Conservation (phyloP, 345 rosid genomes). For the Luvunga scandens region DNA sequence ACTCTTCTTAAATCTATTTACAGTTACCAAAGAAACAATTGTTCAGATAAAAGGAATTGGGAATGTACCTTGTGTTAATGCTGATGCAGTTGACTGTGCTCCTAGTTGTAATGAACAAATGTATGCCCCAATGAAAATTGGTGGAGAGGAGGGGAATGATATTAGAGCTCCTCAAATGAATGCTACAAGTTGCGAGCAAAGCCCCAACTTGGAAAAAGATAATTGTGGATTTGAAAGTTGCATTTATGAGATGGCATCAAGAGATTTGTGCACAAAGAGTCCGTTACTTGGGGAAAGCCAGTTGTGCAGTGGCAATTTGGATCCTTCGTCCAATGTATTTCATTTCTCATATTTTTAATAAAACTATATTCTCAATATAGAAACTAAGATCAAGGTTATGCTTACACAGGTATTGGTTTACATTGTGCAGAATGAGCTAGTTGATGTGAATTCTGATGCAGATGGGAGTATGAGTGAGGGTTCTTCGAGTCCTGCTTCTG, state of each 20-base stretch:
- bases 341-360: slow-evolving; percentile 12
- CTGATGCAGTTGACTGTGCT: slow-evolving; percentile 35
- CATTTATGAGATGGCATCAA: slow-evolving; percentile 29
- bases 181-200: slow-evolving; percentile 29
- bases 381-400: slow-evolving; percentile 2
- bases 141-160: slow-evolving; percentile 25
- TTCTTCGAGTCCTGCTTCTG: slow-evolving; percentile 49
- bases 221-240: slow-evolving; percentile 30
- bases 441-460: slow-evolving; percentile 46
- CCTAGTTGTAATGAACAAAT: slow-evolving; percentile 27
- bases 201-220: slow-evolving; percentile 25
- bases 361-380: slow-evolving; percentile 14
- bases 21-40: slow-evolving; percentile 43
- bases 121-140: neutral
- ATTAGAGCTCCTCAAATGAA: slow-evolving; percentile 10
- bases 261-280: slow-evolving; percentile 32
- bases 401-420: slow-evolving; percentile 6
- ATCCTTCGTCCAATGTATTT: slow-evolving; percentile 56
- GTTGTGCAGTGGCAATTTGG: slow-evolving; percentile 30
- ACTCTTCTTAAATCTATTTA: slow-evolving; percentile 11
- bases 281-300: slow-evolving; percentile 41
- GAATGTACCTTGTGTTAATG: slow-evolving; percentile 34
- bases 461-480: slow-evolving; percentile 51
- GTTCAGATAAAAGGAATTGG: slow-evolving; percentile 27
- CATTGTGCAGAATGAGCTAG: slow-evolving; percentile 46